phyloP scores from a whole-genome alignment of 805 yeast genomes.

The fission yeast (Schizosaccharomyces pombe) region DNA sequence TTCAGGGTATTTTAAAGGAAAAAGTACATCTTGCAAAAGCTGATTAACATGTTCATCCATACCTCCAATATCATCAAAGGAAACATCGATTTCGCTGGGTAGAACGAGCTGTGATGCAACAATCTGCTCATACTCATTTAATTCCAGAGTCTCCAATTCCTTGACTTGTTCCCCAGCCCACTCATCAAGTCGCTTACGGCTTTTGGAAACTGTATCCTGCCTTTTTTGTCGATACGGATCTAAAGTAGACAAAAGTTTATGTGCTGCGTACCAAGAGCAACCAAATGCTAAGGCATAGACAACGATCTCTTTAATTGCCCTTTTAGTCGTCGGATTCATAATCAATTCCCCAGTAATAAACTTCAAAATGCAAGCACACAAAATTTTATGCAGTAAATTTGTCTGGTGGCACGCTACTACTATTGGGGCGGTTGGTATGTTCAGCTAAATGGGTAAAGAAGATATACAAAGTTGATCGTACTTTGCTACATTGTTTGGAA shows the following conservation, averaged over 20 bases:
- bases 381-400: no score
- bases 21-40: conserved; percentile 63
- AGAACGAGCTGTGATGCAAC: conserved; percentile 56
- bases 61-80: conserved; percentile 76
- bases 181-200: not conserved
- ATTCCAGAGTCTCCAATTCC: conserved; percentile 16
- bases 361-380: not conserved
- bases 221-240: not conserved
- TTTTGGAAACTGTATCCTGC: not conserved
- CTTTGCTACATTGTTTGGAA: no score
- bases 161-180: not conserved
- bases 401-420: no score
- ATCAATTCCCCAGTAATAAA: not conserved
- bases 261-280: not conserved
- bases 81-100: conserved; percentile 58
- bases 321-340: not conserved
- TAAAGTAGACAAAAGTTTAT: not conserved
- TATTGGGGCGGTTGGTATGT: no score
- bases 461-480: no score
- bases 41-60: conserved; percentile 63
- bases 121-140: conserved; percentile 55
- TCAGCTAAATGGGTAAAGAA: no score
- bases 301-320: not conserved
- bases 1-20: conserved; percentile 39
- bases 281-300: conserved; percentile 1